Evolutionary conservation across 2,329 filamentous ascomycete species (phyloP), one percentile per base, ranked within the genome.

Genomic region (Aspergillus fructus): DNA sequence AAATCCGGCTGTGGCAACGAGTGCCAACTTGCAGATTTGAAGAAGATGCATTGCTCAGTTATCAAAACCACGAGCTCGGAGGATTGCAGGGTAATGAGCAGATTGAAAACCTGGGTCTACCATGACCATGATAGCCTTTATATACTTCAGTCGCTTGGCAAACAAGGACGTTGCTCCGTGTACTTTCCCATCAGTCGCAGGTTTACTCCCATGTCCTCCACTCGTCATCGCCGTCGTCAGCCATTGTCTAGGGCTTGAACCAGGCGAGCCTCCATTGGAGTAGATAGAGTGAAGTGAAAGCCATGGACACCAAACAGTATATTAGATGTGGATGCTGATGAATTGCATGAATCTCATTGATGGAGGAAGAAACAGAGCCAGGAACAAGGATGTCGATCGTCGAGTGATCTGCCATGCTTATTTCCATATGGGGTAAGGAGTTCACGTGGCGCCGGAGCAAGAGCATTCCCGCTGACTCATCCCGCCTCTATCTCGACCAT

Each of bases 211-310:
- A 30, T 11, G 21, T 24, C 19, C 11, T 45, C 21, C 24, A 27
- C 39, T 42, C 53, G 53, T 56, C 47, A 51, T 51, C 39, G 39
- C 23, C 46, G 24, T 51, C 47, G 53, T 56, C 40, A 34, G 30
- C 27, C 13, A 46, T 51, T 24, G 11, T 19, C 11, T 5, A 45
- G 34, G 27, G 40, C 37, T 37, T 30, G 19, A 17, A 30, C 15
- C 24, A 49, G 11, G 17, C 13, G 4, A 30, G n/a, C 33, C n/a
- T 43, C 33, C 47, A 33, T 17, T 24, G 9, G 27, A 23, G 33
- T 24, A 27, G 13, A 37, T 5, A 27, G 15, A 23, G 27, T 27
- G 33, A 43, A 33, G n/a, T 27, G 27, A 23, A 9, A 30, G 3
- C 27, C 8, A 30, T 30, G 9, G 27, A 30, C 27, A 30, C 27